Percentiles rank a stretch among this genome's conserved stretches.
phyloP scores from a whole-genome alignment of 2,329 filamentous ascomycete species.

The Aspergillus calidoustus region DNA sequence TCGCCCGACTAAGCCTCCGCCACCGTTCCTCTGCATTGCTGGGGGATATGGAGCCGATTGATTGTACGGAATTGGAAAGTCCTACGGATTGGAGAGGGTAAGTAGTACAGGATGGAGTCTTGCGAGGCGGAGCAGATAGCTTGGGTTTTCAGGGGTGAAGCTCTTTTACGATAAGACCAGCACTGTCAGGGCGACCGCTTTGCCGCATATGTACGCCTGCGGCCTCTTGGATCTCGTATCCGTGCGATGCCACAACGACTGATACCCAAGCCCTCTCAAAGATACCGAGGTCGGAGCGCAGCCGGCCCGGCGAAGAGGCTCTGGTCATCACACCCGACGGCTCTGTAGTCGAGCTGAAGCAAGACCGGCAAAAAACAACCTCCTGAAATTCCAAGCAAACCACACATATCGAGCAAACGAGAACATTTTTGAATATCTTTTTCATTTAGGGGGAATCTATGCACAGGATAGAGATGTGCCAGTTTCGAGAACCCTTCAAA shows the following conservation, averaged over 20 bases:
- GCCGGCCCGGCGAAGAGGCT: no score
- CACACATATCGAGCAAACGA: conserved; percentile 28
- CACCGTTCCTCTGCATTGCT: background rate
- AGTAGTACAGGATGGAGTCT: background rate
- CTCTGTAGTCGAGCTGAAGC: background rate
- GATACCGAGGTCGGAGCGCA: background rate
- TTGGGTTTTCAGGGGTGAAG: background rate
- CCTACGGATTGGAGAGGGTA: background rate
- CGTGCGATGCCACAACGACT: background rate
- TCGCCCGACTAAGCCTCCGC: background rate
- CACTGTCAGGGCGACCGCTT: background rate
- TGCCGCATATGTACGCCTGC: background rate
- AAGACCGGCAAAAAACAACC: background rate
- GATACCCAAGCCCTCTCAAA: background rate
- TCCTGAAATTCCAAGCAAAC: background rate
- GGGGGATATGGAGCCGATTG: background rate
- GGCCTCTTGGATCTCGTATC: background rate
- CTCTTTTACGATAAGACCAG: background rate
- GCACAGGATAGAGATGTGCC: conserved; percentile 45
- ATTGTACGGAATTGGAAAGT: background rate
- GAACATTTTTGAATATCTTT: conserved; percentile 42
- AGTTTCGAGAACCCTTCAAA: conserved; percentile 40
- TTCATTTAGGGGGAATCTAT: conserved; percentile 51
- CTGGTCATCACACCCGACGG: background rate
- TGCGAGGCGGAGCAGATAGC: no score